These are phyloP conservation scores for Triadica sebifera DNA, from an alignment of 345 rosid species.

Conservation along the genomic window DNA sequence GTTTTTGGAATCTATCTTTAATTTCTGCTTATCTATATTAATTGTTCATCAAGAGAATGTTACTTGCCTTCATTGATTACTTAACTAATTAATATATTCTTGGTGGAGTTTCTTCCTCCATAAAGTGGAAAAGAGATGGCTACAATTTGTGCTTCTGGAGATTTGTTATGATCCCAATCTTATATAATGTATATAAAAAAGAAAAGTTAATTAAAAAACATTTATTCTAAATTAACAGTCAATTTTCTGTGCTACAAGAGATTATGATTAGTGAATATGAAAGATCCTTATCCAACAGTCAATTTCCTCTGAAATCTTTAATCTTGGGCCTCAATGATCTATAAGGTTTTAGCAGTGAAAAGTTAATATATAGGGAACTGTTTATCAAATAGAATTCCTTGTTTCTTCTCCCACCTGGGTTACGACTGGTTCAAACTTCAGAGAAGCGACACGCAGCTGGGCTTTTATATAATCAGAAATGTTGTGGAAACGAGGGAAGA, in stretches of 20 bases:
- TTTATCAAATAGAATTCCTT: no score
- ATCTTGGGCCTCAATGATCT: no score
- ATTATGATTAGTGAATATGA: not conserved
- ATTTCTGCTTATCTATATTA: no score
- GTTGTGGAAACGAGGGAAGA: not conserved
- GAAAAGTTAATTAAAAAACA: no score
- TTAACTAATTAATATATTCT: not conserved
- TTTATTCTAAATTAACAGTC: not conserved
- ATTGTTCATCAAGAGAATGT: no score
- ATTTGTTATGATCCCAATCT: conserved; percentile 2
- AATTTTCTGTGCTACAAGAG: no score
- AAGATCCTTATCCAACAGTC: not conserved
- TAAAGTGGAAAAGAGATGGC: not conserved
- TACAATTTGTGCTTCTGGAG: not conserved
- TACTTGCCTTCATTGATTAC: not conserved
- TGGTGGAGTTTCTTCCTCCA: conserved; percentile 5
- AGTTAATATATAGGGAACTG: no score
- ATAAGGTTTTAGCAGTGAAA: no score
- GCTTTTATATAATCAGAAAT: not conserved
- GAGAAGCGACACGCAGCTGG: no score
- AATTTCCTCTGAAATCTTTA: not conserved
- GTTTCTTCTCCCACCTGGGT: no score
- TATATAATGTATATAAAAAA: no score
- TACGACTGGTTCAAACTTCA: no score
- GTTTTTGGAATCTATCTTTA: not conserved